These are phyloP conservation scores for Paraphoma sp. DNA, from an alignment of 2,329 filamentous ascomycete genomes.

Conservation along the genomic window DNA sequence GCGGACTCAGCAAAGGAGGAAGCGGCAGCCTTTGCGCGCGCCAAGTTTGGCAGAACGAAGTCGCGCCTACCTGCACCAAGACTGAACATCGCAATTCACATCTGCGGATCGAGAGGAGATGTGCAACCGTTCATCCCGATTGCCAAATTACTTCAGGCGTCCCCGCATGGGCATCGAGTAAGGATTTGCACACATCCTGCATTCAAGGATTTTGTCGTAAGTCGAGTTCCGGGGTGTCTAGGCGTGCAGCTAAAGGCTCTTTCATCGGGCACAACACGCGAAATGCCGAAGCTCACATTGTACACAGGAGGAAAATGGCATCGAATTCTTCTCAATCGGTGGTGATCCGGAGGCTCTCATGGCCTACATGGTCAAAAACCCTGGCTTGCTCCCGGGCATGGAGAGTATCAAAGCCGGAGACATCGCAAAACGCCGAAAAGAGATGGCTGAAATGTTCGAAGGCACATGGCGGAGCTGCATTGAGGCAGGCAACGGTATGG, in stretches of 20 bases:
- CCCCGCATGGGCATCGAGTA: constrained; percentile 32
- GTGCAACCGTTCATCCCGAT: constrained; percentile 68
- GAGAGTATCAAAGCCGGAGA: constrained; percentile 39
- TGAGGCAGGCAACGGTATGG: constrained; percentile 45
- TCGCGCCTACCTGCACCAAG: constrained; percentile 9
- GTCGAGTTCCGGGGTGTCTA: not conserved
- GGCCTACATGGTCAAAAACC: constrained; percentile 60
- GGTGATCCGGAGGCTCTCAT: constrained; percentile 52
- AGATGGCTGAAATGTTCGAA: constrained; percentile 37
- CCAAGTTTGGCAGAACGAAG: not conserved
- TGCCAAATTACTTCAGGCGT: constrained; percentile 54
- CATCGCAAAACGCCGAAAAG: constrained; percentile 37
- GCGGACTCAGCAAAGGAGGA: constrained; percentile 7
- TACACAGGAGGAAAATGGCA: constrained; percentile 22
- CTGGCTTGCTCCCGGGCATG: constrained; percentile 46
- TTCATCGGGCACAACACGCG: not conserved
- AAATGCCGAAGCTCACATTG: not conserved
- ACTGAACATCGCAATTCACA: constrained; percentile 63
- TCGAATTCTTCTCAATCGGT: constrained; percentile 49
- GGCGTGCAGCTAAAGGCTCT: not conserved
- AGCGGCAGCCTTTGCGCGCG: not conserved
- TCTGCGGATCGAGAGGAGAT: constrained; percentile 61
- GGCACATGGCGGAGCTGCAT: constrained; percentile 48
- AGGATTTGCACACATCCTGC: constrained; percentile 37
- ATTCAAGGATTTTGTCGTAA: constrained; percentile 25